Evolutionary conservation across 2,329 filamentous ascomycete genomes (phyloP), one percentile per base, ranked within the genome.

Genomic region (Elsinoe batatas): DNA sequence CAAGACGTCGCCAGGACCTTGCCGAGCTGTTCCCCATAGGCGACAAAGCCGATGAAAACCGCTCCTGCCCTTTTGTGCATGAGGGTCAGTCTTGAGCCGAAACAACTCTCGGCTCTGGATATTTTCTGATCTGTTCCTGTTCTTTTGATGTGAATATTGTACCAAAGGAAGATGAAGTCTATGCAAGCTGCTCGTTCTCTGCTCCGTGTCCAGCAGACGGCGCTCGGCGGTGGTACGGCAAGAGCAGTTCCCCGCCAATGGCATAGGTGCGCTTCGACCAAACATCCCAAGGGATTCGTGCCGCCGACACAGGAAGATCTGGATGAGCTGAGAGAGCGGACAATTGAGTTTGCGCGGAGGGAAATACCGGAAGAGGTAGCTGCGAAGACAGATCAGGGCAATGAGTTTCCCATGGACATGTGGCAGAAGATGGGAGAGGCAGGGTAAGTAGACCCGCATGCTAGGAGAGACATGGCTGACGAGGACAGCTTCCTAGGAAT

Each of bases 381-480:
- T 0, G 80, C 87, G 10, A 76, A 76, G 56, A 94, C 90, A n/a
- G 91, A 98, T 74, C 80, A 81, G 66, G 78, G 78, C 66, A 97
- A 97, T 78, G 83, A 82, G 49, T 98, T 98, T 70, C 93, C 93
- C 3, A 79, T 82, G 51, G 83, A 86, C 5, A 91, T 98, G 85
- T 98, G 93, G 93, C 77, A 79, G 69, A 96, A 95, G 73, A 77
- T 98, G 50, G 93, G 93, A 59, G 86, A 90, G 61, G 93, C 93
- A 33, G 93, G 82, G 66, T 77, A 68, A 38, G 58, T 38, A n/a
- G 12, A 37, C n/a, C 12, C 13, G 5, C 35, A 18, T 44, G 13
- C 20, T 33, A 26, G n/a, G 6, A 12, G 20, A 30, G n/a, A 22
- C 32, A 3, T 36, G 33, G 13, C 60, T 56, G 51, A 49, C 54